phyloP scores from a whole-genome alignment of 169 alveolate genomes.

The Eimeria praecox region DNA sequence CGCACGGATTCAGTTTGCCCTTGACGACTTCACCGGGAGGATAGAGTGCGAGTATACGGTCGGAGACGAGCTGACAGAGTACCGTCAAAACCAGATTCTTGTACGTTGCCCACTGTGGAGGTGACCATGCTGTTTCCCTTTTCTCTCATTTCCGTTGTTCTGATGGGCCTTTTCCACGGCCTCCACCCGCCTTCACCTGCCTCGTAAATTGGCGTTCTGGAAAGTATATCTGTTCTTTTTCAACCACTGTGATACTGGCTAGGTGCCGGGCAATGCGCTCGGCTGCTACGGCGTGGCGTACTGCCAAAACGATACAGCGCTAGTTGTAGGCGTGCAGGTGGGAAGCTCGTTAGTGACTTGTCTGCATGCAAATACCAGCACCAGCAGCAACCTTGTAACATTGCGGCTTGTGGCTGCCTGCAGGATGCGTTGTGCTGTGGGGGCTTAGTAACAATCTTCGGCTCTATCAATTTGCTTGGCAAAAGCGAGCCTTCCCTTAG shows the following conservation, averaged over 20 bases:
- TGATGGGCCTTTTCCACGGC: background rate
- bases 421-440: slow-evolving; percentile 55
- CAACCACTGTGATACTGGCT: background rate
- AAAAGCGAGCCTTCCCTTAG: slow-evolving; percentile 41
- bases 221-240: background rate
- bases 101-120: background rate
- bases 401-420: background rate
- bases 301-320: background rate
- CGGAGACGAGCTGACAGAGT: slow-evolving; percentile 57
- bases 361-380: background rate
- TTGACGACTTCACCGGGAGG: slow-evolving; percentile 44
- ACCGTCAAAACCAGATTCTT: slow-evolving; percentile 46
- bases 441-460: slow-evolving; percentile 31
- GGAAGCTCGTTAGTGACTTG: background rate
- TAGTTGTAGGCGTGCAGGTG: background rate
- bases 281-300: background rate
- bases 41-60: slow-evolving; percentile 50
- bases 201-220: background rate
- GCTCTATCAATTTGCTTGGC: slow-evolving; percentile 35
- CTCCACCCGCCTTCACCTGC: background rate
- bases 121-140: background rate
- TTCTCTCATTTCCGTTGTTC: background rate
- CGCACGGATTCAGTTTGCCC: slow-evolving; percentile 39
- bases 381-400: background rate
- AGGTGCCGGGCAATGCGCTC: background rate